phyloP scores from a whole-genome alignment of 23 red algal genomes.

The Gracilaria vermiculophylla region DNA sequence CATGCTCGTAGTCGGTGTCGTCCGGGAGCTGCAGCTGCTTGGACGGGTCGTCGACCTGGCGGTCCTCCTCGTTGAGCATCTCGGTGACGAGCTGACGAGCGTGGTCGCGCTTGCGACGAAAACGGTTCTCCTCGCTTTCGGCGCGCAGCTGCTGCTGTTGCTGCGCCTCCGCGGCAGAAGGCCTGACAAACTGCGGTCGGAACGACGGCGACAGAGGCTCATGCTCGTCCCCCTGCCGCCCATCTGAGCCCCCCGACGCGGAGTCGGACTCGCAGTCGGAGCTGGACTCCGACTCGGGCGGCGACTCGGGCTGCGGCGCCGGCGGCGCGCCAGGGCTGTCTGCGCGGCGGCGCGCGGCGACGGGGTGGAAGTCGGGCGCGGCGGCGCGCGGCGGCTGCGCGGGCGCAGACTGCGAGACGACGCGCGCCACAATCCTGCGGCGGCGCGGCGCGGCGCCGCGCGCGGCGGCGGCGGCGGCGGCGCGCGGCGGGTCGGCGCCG shows the following conservation, averaged over 20 bases:
- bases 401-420: neutral
- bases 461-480: neutral
- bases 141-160: neutral
- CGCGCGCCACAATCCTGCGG: slow-evolving; percentile 39
- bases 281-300: neutral
- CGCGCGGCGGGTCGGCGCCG: neutral
- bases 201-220: neutral
- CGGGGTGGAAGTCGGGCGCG: neutral
- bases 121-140: slow-evolving; percentile 2
- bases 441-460: neutral
- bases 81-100: slow-evolving; percentile 11
- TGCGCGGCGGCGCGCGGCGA: neutral
- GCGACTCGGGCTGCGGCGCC: neutral
- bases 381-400: neutral
- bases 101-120: neutral
- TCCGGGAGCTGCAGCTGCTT: slow-evolving; percentile 35
- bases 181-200: neutral
- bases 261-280: neutral
- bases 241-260: neutral
- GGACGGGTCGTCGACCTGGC: neutral
- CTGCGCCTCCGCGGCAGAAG: neutral
- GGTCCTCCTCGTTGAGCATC: slow-evolving; percentile 2
- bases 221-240: neutral
- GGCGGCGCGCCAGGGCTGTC: neutral
- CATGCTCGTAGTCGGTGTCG: slow-evolving; percentile 41